A percentile compares a stretch with the other conserved stretches of the same genome.
These are phyloP conservation scores for Eutypella sp. DNA, from an alignment of 2,329 filamentous ascomycete species.

Conservation along the genomic window DNA sequence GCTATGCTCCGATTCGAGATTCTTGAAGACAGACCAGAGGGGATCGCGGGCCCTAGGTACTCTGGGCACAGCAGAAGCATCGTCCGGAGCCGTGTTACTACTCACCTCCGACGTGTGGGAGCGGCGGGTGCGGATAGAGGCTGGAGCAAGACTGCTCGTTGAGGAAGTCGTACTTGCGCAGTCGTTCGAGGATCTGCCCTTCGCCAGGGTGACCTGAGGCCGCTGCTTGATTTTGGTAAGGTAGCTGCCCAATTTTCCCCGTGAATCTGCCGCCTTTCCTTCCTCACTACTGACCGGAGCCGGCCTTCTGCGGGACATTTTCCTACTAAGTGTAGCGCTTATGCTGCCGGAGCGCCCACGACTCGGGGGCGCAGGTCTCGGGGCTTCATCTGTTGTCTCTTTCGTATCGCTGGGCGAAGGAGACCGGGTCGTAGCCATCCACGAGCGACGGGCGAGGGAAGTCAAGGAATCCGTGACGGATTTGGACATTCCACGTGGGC, in stretches of 20 bases:
- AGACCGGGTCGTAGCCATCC: constrained; percentile 45
- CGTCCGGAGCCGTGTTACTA: constrained; percentile 25
- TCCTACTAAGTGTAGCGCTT: constrained; percentile 25
- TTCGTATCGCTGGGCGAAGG: constrained; percentile 37
- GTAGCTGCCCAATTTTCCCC: constrained; percentile 33
- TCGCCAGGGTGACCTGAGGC: constrained; percentile 37
- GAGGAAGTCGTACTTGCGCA: constrained; percentile 42
- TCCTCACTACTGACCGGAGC: constrained; percentile 23
- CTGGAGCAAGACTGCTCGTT: constrained; percentile 38
- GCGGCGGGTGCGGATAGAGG: constrained; percentile 31
- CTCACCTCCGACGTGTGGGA: constrained; percentile 28
- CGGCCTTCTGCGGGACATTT: constrained; percentile 25
- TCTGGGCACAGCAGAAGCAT: constrained; percentile 10
- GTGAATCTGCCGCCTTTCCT: constrained; percentile 30
- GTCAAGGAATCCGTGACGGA: constrained; percentile 43
- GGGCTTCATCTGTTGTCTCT: constrained; percentile 20
- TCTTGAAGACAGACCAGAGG: constrained; percentile 51
- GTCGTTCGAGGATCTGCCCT: constrained; percentile 25
- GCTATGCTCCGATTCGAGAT: constrained; percentile 43
- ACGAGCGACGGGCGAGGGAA: constrained; percentile 46
- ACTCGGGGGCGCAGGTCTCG: constrained; percentile 10
- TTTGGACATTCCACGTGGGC: constrained; percentile 30
- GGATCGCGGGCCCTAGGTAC: constrained; percentile 39
- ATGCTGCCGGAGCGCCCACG: constrained; percentile 25
- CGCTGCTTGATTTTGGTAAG: constrained; percentile 48